phyloP scores from a whole-genome alignment of 2,329 filamentous ascomycete genomes.

The Elsinoe necatrix region DNA sequence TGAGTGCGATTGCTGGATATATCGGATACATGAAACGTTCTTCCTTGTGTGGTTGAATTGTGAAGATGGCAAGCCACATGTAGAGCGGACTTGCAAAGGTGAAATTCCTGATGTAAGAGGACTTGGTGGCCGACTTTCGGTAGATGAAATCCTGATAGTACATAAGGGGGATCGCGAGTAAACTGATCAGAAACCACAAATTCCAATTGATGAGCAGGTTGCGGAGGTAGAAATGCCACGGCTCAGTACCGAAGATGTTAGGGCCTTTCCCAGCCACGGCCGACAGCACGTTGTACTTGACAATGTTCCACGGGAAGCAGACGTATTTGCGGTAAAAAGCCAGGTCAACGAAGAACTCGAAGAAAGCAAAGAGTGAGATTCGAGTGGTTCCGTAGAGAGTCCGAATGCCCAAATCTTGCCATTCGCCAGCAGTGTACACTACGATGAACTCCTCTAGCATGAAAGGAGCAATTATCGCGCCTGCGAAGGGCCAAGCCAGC shows the following conservation, averaged over 20 bases:
- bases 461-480: constrained; percentile 72
- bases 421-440: constrained; percentile 35
- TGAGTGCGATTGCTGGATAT: constrained; percentile 83
- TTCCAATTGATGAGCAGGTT: constrained; percentile 94
- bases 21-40: constrained; percentile 98
- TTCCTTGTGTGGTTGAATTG: constrained; percentile 89
- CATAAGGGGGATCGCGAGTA: constrained; percentile 67
- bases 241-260: constrained; percentile 88
- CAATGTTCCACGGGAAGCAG: constrained; percentile 82
- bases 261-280: constrained; percentile 59
- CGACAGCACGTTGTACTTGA: constrained; percentile 90
- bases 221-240: constrained; percentile 92
- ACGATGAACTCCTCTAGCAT: constrained; percentile 65
- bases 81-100: constrained; percentile 83
- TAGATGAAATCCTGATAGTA: constrained; percentile 61
- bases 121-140: constrained; percentile 52
- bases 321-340: constrained; percentile 74
- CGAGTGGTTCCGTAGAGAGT: constrained; percentile 7
- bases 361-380: constrained; percentile 53
- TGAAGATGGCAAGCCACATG: constrained; percentile 88
- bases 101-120: constrained; percentile 64
- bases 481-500: constrained; percentile 90
- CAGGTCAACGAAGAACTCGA: constrained; percentile 59
- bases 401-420: constrained; percentile 47
- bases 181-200: constrained; percentile 76